Evolutionary conservation across 768 basidiomycete genomes (phyloP).

Genomic region (Serendipita vermifera): DNA sequence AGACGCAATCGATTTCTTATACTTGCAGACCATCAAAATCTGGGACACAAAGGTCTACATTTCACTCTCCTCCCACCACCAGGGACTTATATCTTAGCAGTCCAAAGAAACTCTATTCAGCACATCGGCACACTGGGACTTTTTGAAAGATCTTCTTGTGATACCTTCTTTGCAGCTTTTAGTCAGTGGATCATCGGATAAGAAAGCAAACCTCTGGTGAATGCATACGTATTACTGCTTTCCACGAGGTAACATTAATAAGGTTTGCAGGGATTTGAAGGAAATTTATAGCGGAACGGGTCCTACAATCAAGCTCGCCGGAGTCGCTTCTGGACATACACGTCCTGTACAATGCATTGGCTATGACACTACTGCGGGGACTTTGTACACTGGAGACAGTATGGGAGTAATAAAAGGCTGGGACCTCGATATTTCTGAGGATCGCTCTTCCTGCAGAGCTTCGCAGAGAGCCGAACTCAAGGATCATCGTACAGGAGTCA

Average conservation of each 20-base stretch:
- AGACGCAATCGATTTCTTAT: background rate
- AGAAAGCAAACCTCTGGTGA: conserved; percentile 79
- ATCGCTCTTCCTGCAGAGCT: conserved; percentile 37
- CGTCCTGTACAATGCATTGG: conserved; percentile 75
- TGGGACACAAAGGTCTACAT: conserved; percentile 65
- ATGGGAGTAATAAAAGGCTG: conserved; percentile 84
- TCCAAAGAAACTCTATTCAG: conserved; percentile 56
- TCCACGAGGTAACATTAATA: background rate
- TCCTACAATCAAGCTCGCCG: conserved; percentile 31
- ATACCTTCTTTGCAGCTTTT: conserved; percentile 53
- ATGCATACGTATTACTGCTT: conserved; percentile 29
- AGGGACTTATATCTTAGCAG: conserved; percentile 28
- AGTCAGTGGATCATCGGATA: conserved; percentile 83
- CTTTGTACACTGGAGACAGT: conserved; percentile 77
- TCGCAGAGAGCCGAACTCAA: conserved; percentile 41
- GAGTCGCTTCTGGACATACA: conserved; percentile 70
- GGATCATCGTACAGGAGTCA: conserved; percentile 74
- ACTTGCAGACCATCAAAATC: conserved; percentile 65
- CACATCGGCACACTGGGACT: conserved; percentile 73
- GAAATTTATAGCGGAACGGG: conserved; percentile 3
- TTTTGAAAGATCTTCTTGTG: conserved; percentile 73
- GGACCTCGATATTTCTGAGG: conserved; percentile 42
- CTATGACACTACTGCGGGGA: conserved; percentile 34
- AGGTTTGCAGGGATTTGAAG: conserved; percentile 15
- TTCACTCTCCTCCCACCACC: conserved; percentile 6